These are phyloP conservation scores for Oehlia diaphana DNA, from an alignment of 192 early-diverging fungal genomes.

Conservation along the genomic window DNA sequence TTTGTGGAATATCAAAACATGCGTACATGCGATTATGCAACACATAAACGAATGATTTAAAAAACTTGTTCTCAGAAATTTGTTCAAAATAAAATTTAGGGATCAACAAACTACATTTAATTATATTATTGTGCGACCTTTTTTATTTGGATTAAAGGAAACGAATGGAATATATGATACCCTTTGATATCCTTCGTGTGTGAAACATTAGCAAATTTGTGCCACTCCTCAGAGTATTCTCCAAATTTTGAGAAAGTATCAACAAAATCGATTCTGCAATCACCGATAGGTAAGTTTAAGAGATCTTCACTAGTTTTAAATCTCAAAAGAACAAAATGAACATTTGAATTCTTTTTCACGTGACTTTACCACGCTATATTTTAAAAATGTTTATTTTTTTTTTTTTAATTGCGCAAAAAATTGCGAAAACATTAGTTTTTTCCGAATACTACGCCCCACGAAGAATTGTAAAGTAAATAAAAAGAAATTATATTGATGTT, in stretches of 20 bases:
- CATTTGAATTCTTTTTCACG: background rate
- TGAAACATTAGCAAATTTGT: too few species aligned
- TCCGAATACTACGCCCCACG: background rate
- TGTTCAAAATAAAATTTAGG: background rate
- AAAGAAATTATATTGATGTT: background rate
- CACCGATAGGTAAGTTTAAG: too few species aligned
- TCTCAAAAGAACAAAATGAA: too few species aligned
- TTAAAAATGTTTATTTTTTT: background rate
- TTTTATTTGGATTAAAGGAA: too few species aligned
- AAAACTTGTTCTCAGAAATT: background rate
- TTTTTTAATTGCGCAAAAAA: background rate
- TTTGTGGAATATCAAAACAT: background rate
- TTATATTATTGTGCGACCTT: background rate
- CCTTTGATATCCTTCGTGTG: too few species aligned
- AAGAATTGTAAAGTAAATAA: background rate
- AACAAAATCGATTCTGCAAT: too few species aligned
- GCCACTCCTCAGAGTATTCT: too few species aligned
- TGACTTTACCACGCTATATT: background rate
- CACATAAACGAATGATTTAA: background rate
- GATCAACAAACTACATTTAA: background rate
- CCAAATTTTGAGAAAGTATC: too few species aligned
- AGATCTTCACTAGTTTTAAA: too few species aligned
- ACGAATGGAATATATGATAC: too few species aligned
- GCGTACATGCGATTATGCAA: background rate
- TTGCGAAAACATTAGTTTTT: background rate